A percentile compares a stretch with the other conserved stretches of the same genome.
Conservation (phyloP, 1,139 yeast genomes). For the Kurtzmaniella natalensis region DNA sequence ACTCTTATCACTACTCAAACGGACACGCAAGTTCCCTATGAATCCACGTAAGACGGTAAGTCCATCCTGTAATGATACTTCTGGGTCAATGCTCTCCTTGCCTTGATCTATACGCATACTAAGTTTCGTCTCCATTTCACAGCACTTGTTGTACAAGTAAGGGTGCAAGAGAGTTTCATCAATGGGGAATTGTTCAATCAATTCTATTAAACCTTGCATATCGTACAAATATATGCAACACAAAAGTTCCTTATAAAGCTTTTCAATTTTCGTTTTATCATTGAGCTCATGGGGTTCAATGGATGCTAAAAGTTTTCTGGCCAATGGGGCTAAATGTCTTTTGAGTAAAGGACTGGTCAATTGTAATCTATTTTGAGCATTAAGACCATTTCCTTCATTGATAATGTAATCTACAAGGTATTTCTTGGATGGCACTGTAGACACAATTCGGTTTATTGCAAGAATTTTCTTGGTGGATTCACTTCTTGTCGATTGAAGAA, state of each 20-base stretch:
- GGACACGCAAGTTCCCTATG: slow-evolving; percentile 29
- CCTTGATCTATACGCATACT: not conserved
- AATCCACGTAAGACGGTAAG: slow-evolving; percentile 23
- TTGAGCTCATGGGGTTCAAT: slow-evolving; percentile 21
- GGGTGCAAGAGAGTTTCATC: slow-evolving; percentile 30
- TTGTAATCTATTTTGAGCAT: slow-evolving; percentile 26
- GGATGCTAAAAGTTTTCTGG: slow-evolving; percentile 20
- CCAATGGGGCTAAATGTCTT: slow-evolving; percentile 21
- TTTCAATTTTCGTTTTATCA: slow-evolving; percentile 23
- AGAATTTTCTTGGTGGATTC: slow-evolving; percentile 6
- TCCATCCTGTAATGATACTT: slow-evolving; percentile 5
- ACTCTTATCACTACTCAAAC: slow-evolving; percentile 26
- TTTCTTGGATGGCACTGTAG: slow-evolving; percentile 6
- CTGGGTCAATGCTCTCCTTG: not conserved
- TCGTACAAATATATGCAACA: slow-evolving; percentile 1
- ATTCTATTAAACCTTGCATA: slow-evolving; percentile 11
- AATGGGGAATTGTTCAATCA: slow-evolving; percentile 28
- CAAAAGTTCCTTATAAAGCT: slow-evolving; percentile 13
- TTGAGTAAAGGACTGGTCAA: slow-evolving; percentile 31
- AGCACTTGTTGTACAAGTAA: slow-evolving; percentile 29
- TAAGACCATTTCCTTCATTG: slow-evolving; percentile 9
- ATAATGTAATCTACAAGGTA: slow-evolving; percentile 5
- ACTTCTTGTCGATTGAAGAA: slow-evolving; percentile 7
- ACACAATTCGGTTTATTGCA: slow-evolving; percentile 3
- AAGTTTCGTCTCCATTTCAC: slow-evolving; percentile 21